These are phyloP conservation scores for Pleurotus eryngii DNA, from an alignment of 768 basidiomycete genomes.

Conservation along the genomic window DNA sequence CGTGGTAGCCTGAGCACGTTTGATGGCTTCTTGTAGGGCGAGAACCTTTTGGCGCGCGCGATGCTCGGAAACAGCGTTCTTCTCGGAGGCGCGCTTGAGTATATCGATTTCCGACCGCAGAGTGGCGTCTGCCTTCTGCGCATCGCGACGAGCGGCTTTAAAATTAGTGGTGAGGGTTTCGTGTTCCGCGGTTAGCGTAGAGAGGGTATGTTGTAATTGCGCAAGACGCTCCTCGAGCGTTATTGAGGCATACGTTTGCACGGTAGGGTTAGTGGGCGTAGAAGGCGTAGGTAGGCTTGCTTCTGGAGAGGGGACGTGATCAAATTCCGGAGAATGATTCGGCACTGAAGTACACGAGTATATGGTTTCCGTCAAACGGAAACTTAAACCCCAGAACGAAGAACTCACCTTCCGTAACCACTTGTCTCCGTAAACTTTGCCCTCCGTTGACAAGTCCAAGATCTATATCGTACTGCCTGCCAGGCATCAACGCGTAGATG, in stretches of 20 bases:
- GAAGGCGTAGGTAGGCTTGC: conserved; percentile 30
- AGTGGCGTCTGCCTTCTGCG: conserved; percentile 79
- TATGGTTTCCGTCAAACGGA: conserved; percentile 14
- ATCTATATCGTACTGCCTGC: conserved; percentile 88
- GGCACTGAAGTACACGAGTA: conserved; percentile 6
- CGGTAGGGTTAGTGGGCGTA: conserved; percentile 26
- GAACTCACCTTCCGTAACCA: conserved; percentile 61
- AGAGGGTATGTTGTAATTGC: conserved; percentile 67
- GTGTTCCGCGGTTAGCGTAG: conserved; percentile 60
- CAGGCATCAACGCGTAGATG: conserved; percentile 85
- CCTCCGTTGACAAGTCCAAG: conserved; percentile 68
- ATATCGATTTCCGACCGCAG: conserved; percentile 82
- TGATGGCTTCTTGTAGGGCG: conserved; percentile 85
- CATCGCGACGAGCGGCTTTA: conserved; percentile 75
- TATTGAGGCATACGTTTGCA: conserved; percentile 29
- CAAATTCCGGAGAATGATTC: conserved; percentile 24
- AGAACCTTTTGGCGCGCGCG: conserved; percentile 85
- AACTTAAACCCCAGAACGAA: background rate
- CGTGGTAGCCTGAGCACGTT: conserved; percentile 63
- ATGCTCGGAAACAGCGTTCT: conserved; percentile 67
- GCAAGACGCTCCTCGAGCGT: conserved; percentile 65
- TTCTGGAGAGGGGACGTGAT: conserved; percentile 32
- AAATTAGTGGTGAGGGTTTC: conserved; percentile 64
- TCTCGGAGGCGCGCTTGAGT: conserved; percentile 78
- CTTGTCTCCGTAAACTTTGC: conserved; percentile 53